A percentile compares a stretch with the other conserved stretches of the same genome.
phyloP scores from a whole-genome alignment of 2,329 filamentous ascomycete genomes.

The Talaromyces sp. region DNA sequence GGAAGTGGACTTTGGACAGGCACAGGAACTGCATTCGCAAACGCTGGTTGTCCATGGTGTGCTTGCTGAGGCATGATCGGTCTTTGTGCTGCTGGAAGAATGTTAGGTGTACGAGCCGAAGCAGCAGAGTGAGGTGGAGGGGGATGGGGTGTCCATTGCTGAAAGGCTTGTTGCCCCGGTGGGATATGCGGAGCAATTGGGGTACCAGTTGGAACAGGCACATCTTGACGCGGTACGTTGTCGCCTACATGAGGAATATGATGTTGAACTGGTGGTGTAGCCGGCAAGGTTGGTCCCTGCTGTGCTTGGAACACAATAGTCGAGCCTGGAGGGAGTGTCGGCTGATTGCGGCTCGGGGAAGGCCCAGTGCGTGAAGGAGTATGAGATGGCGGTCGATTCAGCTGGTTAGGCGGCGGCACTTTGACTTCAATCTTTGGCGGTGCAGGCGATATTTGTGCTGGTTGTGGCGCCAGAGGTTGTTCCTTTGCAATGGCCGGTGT shows the following conservation, averaged over 20 bases:
- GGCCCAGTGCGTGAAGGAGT: conserved; percentile 15
- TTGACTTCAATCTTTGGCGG: conserved; percentile 9
- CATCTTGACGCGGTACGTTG: conserved; percentile 14
- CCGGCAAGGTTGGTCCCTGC: conserved; percentile 16
- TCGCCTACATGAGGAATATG: conserved; percentile 12
- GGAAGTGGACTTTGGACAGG: conserved; percentile 18
- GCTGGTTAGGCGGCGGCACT: conserved; percentile 12
- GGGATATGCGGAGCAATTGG: conserved; percentile 16
- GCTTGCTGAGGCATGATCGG: conserved; percentile 7
- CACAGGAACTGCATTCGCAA: conserved; percentile 15
- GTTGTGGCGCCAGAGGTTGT: conserved; percentile 15
- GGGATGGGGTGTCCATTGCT: conserved; percentile 32
- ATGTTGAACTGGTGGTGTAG: conserved; percentile 11
- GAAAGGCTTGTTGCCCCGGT: conserved; percentile 27
- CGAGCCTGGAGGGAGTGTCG: conserved; percentile 13
- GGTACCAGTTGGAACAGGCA: conserved; percentile 12
- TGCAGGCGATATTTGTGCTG: conserved; percentile 13
- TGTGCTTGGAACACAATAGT: conserved; percentile 22
- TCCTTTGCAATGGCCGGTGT: conserved; percentile 17
- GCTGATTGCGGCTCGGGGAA: conserved; percentile 1
- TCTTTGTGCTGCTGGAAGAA: conserved; percentile 12
- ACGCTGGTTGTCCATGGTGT: conserved; percentile 12
- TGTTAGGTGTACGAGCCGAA: conserved; percentile 9
- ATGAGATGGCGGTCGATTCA: conserved; percentile 13
- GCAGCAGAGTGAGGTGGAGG: conserved; percentile 8